Conservation (phyloP, 176 grass and related monocot species). For the Areca catechu region DNA sequence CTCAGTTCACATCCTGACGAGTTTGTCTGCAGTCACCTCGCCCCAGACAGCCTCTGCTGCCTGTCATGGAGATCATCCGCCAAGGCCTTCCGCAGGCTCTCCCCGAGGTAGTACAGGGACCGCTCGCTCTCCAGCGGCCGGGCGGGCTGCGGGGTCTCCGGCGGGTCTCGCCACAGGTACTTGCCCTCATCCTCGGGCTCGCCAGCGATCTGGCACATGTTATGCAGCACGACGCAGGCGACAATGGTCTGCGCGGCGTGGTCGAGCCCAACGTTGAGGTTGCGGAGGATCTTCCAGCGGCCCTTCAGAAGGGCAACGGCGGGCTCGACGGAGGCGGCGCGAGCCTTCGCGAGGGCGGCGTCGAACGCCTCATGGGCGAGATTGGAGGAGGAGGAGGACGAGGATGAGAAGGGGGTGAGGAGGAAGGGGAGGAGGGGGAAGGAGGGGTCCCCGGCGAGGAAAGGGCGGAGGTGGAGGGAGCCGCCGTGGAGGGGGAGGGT, state of each 20-base stretch:
- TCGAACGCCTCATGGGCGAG: conserved; percentile 23
- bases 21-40: not conserved
- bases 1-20: too few relatives aligned
- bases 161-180: conserved; percentile 28
- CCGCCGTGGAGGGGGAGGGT: not conserved
- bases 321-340: conserved; percentile 19
- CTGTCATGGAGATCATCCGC: conserved; percentile 27
- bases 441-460: conserved; percentile 27
- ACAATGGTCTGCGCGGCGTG: conserved; percentile 34
- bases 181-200: conserved; percentile 30
- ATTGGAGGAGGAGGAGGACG: not conserved
- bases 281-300: conserved; percentile 33
- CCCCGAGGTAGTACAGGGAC: conserved; percentile 19
- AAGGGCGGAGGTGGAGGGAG: conserved; percentile 1
- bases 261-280: conserved; percentile 32
- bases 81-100: conserved; percentile 20
- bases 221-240: conserved; percentile 37
- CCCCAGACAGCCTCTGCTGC: conserved; percentile 14
- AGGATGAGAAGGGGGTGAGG: conserved; percentile 28
- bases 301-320: conserved; percentile 32
- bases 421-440: conserved; percentile 31
- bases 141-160: conserved; percentile 18
- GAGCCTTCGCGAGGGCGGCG: conserved; percentile 4
- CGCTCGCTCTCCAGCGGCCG: conserved; percentile 25
- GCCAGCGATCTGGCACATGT: conserved; percentile 31